A percentile compares a stretch with the other conserved stretches of the same genome.
Conservation (phyloP, 2,329 filamentous ascomycete genomes). For the Alternaria conjuncta region DNA sequence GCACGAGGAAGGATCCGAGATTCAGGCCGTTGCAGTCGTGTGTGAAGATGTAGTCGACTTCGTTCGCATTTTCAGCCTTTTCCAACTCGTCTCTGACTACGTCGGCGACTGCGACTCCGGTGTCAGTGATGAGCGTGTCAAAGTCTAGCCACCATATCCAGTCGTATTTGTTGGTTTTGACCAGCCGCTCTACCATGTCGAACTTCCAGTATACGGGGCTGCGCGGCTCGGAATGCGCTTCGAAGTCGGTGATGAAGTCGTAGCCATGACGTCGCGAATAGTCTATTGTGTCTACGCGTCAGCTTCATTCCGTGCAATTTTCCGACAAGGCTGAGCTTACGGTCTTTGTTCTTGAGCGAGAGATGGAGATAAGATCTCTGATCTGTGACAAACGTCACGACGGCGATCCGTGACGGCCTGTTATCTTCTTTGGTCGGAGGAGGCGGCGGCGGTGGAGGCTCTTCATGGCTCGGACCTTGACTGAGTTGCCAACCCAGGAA, state of each 20-base stretch:
- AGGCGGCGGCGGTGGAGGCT: conserved; percentile 10
- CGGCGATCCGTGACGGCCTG: conserved; percentile 36
- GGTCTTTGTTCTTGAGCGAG: conserved; percentile 48
- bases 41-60: conserved; percentile 48
- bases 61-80: conserved; percentile 36
- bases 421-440: conserved; percentile 9
- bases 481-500: conserved; percentile 43
- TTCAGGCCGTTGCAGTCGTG: conserved; percentile 52
- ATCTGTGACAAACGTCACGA: conserved; percentile 48
- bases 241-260: conserved; percentile 50
- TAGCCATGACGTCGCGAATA: conserved; percentile 51
- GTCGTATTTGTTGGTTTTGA: conserved; percentile 44
- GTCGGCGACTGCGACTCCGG: conserved; percentile 42
- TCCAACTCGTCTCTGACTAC: conserved; percentile 45
- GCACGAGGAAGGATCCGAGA: conserved; percentile 48
- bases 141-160: conserved; percentile 55
- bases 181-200: conserved; percentile 47
- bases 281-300: conserved; percentile 28
- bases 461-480: conserved; percentile 26
- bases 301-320: neutral
- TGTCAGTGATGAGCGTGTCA: conserved; percentile 52
- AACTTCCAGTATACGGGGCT: conserved; percentile 47
- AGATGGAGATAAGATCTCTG: conserved; percentile 46
- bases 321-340: conserved; percentile 25
- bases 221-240: conserved; percentile 38